phyloP scores from a whole-genome alignment of 345 rosid species.

The Isatis tinctoria region DNA sequence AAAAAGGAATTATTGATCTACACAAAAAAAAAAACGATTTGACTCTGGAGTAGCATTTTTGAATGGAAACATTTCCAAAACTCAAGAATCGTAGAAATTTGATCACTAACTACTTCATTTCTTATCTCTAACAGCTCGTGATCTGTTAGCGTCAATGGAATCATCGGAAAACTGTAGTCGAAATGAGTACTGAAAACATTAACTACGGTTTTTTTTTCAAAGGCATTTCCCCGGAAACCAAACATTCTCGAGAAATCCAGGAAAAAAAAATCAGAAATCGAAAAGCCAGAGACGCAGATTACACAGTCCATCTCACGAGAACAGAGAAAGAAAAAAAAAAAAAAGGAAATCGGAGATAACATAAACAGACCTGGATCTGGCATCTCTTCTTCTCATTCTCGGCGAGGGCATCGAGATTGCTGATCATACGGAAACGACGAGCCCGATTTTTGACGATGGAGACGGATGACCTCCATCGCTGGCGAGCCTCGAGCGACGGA shows the following conservation, averaged over 20 bases:
- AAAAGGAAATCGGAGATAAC: not conserved
- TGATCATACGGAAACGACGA: slow-evolving; percentile 73
- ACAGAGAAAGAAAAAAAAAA: not conserved
- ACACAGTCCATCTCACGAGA: no score
- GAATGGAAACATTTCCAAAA: not conserved
- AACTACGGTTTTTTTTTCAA: no score
- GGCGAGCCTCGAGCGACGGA: slow-evolving; percentile 58
- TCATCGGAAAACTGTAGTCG: not conserved
- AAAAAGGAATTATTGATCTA: not conserved
- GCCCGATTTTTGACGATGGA: slow-evolving; percentile 63
- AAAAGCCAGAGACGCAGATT: no score
- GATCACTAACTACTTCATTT: not conserved
- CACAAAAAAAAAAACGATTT: not conserved
- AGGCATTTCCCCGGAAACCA: no score
- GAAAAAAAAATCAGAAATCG: not conserved
- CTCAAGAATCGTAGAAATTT: not conserved
- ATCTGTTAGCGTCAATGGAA: not conserved
- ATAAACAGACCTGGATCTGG: slow-evolving; percentile 58
- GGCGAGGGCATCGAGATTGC: slow-evolving; percentile 63
- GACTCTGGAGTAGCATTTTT: not conserved
- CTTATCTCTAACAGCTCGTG: not conserved
- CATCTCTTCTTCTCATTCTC: slow-evolving; percentile 55
- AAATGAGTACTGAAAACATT: no score
- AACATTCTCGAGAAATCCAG: not conserved
- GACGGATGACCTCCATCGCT: slow-evolving; percentile 72